Evolutionary conservation across 164 flowering plant genomes (phyloP), one percentile per base, ranked within the genome.

Genomic region (Chloranthus sessilifolius): DNA sequence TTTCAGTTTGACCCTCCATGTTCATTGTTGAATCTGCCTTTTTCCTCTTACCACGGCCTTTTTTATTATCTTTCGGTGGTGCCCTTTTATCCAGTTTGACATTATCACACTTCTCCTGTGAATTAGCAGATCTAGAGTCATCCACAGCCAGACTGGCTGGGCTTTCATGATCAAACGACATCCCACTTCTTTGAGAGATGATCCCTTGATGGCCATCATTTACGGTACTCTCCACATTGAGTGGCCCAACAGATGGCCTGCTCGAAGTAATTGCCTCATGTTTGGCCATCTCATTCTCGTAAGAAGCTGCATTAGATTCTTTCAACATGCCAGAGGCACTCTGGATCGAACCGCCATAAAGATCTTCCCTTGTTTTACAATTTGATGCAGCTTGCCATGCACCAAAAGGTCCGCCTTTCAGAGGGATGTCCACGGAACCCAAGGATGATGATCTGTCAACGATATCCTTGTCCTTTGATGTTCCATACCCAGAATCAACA

Each of bases 131-230:
- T 66, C 76, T 76, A 10, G 85, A 67, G 45, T 83, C 94, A 30
- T 58, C 61, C 29, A 47, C 23, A 15, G 29, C 47, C 49, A 81
- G 55, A 62, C 86, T 81, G 35, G 88, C 76, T 43, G 84, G 81
- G 63, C 83, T 83, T 66, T 78, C 96, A 62, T 81, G 88, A 44
- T 88, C 89, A 58, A 70, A 70, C 36, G 81, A 70, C 61, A 64
- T 80, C 54, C 69, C 64, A 70, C 71, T 75, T 47, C 77, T 73
- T 42, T 78, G 81, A 43, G 80, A 55, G 31, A 59, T 67, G 58
- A 90, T 59, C 21, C 82, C 88, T 60, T 72, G 95, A 74, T 71
- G 74, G 36, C 59, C 52, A 39, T 73, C 87, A 52, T 74, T 82
- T 6, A 78, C 80, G 5, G 53, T 47, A 56, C 67, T 55, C 17